Percentiles rank a stretch among this genome's conserved stretches.
Conservation (phyloP, 306 rosid genomes). For the Calophaca sinica region DNA sequence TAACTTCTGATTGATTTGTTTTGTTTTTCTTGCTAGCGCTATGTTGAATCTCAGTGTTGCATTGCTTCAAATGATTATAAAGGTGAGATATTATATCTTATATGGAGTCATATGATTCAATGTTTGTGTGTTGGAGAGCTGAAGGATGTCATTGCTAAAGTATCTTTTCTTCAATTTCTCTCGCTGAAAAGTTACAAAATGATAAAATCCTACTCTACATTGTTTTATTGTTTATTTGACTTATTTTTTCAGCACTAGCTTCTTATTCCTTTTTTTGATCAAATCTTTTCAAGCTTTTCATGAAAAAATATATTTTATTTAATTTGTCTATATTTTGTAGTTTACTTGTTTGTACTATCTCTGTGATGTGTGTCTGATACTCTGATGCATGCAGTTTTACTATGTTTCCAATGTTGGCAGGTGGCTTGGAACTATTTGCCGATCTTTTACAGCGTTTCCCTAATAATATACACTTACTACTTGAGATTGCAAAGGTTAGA, state of each 20-base stretch:
- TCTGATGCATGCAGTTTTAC: constrained; percentile 37
- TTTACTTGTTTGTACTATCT: constrained; percentile 22
- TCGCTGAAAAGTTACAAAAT: background rate
- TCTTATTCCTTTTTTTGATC: constrained; percentile 30
- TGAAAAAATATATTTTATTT: background rate
- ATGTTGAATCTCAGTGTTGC: constrained; percentile 97
- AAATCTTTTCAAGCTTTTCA: constrained; percentile 15
- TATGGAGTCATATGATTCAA: constrained; percentile 27
- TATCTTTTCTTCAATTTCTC: constrained; percentile 27
- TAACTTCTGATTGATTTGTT: constrained; percentile 27
- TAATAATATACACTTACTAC: constrained; percentile 82
- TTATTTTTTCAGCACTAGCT: constrained; percentile 20
- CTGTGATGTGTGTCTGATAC: constrained; percentile 24
- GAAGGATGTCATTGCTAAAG: constrained; percentile 28
- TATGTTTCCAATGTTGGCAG: constrained; percentile 57
- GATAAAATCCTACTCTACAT: background rate
- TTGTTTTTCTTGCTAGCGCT: constrained; percentile 69
- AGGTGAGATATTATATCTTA: constrained; percentile 63
- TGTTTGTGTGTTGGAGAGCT: constrained; percentile 31
- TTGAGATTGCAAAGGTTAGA: constrained; percentile 95
- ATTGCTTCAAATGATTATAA: constrained; percentile 90
- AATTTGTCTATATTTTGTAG: constrained; percentile 4
- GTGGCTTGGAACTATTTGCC: constrained; percentile 86
- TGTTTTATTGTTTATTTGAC: constrained; percentile 13
- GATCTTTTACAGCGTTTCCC: constrained; percentile 98